Evolutionary conservation across 805 yeast species (phyloP).

Genomic region (Grigorovia jiainica): DNA sequence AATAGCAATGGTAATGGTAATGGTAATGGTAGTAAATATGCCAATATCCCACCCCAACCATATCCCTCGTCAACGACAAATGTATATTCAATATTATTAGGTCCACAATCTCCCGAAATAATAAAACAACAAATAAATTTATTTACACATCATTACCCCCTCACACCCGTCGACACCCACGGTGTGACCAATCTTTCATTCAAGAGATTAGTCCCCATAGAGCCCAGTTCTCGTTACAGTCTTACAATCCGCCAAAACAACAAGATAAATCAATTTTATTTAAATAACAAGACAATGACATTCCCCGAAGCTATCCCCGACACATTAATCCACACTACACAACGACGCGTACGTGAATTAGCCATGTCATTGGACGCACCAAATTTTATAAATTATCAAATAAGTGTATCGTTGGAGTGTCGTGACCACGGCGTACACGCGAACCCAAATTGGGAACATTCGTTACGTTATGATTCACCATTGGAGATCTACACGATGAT

Average conservation of each 20-base stretch:
- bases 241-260: slow-evolving; percentile 6
- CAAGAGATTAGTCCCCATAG: slow-evolving; percentile 14
- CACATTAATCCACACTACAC: no score
- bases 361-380: no score
- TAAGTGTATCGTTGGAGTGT: slow-evolving; percentile 18
- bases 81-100: slow-evolving; percentile 21
- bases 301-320: slow-evolving; percentile 47
- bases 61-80: slow-evolving; percentile 15
- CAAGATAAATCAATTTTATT: slow-evolving; percentile 53
- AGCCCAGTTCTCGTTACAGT: slow-evolving; percentile 8
- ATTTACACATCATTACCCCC: slow-evolving; percentile 24
- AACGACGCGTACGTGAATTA: no score
- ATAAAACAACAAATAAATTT: slow-evolving; percentile 19
- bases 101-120: slow-evolving; percentile 20
- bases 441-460: slow-evolving; percentile 26
- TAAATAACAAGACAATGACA: slow-evolving; percentile 40
- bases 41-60: slow-evolving; percentile 8
- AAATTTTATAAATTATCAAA: slow-evolving; percentile 8
- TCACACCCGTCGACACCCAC: slow-evolving; percentile 19
- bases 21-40: background rate
- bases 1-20: background rate
- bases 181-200: slow-evolving; percentile 8
- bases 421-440: slow-evolving; percentile 16
- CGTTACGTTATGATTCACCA: slow-evolving; percentile 46
- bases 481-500: slow-evolving; percentile 74